These are phyloP conservation scores for Heritiera fomes DNA, from an alignment of 345 rosid genomes.

Conservation along the genomic window DNA sequence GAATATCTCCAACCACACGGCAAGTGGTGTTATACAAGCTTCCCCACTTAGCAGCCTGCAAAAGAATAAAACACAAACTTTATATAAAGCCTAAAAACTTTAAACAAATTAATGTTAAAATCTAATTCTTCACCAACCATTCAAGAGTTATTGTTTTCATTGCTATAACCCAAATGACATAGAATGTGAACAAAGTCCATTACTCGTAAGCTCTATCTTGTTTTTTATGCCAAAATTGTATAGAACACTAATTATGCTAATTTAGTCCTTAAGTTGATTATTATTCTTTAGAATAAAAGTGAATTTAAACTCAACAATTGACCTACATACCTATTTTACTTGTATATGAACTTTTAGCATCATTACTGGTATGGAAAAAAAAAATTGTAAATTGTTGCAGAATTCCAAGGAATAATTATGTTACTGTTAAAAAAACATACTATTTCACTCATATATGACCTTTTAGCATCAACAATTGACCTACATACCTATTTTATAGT, in stretches of 20 bases:
- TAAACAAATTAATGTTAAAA: background rate
- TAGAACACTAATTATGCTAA: background rate
- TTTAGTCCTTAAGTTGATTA: background rate
- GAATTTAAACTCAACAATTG: background rate
- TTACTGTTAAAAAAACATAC: background rate
- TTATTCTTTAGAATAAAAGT: background rate
- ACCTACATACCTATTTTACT: background rate
- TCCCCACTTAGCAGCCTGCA: slow-evolving; percentile 72
- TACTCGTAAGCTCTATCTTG: background rate
- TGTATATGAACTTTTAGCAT: background rate
- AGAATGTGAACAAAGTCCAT: background rate
- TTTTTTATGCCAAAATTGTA: background rate
- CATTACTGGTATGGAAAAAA: background rate
- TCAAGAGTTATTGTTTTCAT: slow-evolving; percentile 1
- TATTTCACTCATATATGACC: slow-evolving; percentile 1
- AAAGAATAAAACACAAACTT: slow-evolving; percentile 29
- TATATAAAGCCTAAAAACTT: background rate
- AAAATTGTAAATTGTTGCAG: background rate
- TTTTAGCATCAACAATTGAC: background rate
- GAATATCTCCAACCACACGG: slow-evolving; percentile 80
- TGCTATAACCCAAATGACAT: background rate
- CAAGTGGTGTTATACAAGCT: slow-evolving; percentile 53
- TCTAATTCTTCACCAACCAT: background rate
- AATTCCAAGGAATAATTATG: background rate
- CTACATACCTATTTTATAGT: background rate